phyloP scores from a whole-genome alignment of 768 basidiomycete genomes.

The Paxillus involutus region DNA sequence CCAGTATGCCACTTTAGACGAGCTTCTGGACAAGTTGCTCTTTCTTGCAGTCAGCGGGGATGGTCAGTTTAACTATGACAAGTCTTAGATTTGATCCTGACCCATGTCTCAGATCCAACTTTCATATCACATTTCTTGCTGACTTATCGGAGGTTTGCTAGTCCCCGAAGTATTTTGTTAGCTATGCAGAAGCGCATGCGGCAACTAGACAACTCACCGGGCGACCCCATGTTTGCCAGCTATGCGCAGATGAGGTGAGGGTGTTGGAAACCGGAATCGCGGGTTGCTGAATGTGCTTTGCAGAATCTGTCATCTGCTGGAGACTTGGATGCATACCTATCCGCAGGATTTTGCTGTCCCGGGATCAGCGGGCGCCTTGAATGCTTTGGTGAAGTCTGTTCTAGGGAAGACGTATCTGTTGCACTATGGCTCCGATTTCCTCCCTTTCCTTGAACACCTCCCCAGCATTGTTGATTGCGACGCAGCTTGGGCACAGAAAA shows the following conservation, averaged over 20 bases:
- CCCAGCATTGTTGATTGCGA: constrained; percentile 67
- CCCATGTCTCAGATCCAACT: constrained; percentile 54
- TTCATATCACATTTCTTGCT: constrained; percentile 81
- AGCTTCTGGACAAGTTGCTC: constrained; percentile 77
- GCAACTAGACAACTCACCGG: constrained; percentile 66
- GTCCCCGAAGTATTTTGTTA: constrained; percentile 74
- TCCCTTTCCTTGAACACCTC: constrained; percentile 74
- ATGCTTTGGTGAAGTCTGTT: constrained; percentile 76
- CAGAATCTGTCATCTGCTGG: constrained; percentile 79
- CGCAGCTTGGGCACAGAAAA: constrained; percentile 71
- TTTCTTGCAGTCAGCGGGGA: constrained; percentile 85
- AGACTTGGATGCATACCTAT: constrained; percentile 76
- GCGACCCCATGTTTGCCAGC: constrained; percentile 83
- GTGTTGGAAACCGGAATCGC: neutral
- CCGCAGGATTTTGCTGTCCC: constrained; percentile 79
- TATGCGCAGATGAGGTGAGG: constrained; percentile 84
- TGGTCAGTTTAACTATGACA: constrained; percentile 43
- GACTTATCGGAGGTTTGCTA: constrained; percentile 81
- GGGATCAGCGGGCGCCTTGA: constrained; percentile 69
- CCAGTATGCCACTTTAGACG: constrained; percentile 76
- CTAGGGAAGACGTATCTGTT: constrained; percentile 77
- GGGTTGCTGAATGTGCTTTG: neutral
- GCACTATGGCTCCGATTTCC: constrained; percentile 82
- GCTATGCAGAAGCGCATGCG: constrained; percentile 89
- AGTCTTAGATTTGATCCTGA: constrained; percentile 14